Evolutionary conservation across 306 rosid species (phyloP), one percentile per base, ranked within the genome.

Genomic region (Cicer arietinum): DNA sequence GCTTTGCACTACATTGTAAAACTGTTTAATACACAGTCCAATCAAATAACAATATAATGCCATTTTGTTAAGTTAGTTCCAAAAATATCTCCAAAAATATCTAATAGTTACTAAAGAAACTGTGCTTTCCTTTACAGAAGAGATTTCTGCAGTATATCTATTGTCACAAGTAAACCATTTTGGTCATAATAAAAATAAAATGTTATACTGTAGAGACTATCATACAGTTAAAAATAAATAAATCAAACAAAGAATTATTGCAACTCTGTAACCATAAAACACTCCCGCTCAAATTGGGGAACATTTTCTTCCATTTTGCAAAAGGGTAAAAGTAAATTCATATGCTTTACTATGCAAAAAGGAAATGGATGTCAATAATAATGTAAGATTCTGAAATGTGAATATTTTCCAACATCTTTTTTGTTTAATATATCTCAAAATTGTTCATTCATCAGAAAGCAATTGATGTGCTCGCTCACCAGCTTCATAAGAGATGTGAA

Each of bases 401-500:
- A 9, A 61, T 25, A 58, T 35, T 61, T 20, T 67, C 44, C 22
- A 40, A 64, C 18, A 61, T 43, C 45, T 37, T 40, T 58, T 76
- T 6, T 47, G 62, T 13, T 6, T 22, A 73, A 62, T 78, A 17
- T 10, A 58, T 77, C 61, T 67, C 47, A 8, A 67, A 67, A 68
- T 61, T 16, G 39, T 59, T 74, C 66, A 30, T 69, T 9, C 57
- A 41, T 22, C 25, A 46, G 12, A 44, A 53, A 59, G 63, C 60
- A 74, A 58, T 61, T 41, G 53, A 51, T 47, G 54, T 22, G 13
- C 64, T 73, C 59, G 89, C 68, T 82, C 46, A 93, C 98, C 95
- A 85, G 90, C 90, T 90, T 88, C 97, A 91, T 94, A 41, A 91
- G 88, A 50, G 92, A 90, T 61, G 96, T 91, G 85, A 94, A 94